These are phyloP conservation scores for Ganoderma lucidum DNA, from an alignment of 1,284 basidiomycete species.

Conservation along the genomic window DNA sequence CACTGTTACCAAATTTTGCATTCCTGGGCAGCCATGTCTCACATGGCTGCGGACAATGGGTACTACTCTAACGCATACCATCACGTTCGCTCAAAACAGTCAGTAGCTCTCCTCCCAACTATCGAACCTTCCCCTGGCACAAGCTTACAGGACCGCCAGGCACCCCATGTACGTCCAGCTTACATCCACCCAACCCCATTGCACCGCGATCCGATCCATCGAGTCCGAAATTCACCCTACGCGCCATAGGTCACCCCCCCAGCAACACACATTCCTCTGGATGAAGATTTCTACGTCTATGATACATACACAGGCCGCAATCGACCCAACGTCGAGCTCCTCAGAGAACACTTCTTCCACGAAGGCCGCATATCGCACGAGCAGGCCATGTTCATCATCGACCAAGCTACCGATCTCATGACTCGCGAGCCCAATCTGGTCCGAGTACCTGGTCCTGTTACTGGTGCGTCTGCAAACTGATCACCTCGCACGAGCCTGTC, in stretches of 20 bases:
- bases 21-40: conserved; percentile 12
- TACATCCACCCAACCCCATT: background rate
- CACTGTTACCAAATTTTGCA: background rate
- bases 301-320: conserved; percentile 47
- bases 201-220: background rate
- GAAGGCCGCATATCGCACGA: conserved; percentile 89
- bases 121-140: conserved; percentile 27
- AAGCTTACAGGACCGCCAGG: conserved; percentile 35
- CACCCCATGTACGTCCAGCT: conserved; percentile 29
- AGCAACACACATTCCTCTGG: conserved; percentile 40
- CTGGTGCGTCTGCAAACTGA: conserved; percentile 65
- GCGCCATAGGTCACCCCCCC: conserved; percentile 42
- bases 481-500: background rate
- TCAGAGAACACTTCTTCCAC: conserved; percentile 93
- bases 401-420: conserved; percentile 80
- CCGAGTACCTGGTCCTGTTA: conserved; percentile 90
- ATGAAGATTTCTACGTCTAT: conserved; percentile 46
- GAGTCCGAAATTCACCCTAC: background rate
- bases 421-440: conserved; percentile 89
- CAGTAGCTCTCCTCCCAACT: conserved; percentile 27
- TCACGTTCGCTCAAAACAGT: conserved; percentile 28
- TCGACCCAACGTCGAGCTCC: conserved; percentile 84
- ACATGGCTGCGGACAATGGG: conserved; percentile 17
- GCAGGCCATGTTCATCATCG: conserved; percentile 90
- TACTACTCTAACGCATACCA: conserved; percentile 30